Base-by-base conservation (phyloP, 352 stramenopile genomes). In the Phytophthora fragariaefolia region DNA sequence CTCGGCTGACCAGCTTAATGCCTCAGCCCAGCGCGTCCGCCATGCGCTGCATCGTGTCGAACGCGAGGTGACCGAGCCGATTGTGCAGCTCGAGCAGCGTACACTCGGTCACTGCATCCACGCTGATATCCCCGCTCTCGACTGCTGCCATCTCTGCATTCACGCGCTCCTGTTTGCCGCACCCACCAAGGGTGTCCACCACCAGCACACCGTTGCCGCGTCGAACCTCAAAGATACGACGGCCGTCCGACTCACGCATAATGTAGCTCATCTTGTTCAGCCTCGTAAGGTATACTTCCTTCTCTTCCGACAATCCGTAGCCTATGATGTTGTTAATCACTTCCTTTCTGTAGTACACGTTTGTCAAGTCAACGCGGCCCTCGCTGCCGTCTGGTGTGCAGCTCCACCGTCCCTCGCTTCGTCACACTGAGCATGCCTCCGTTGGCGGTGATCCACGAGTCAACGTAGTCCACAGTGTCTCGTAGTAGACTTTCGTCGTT, bases 61-160 rank as follows among this genome's bases (percentile, higher is more conserved):
- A 54, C 17, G 3, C n/a, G 9, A 65, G 22, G 17, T 65, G 58
- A 0, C 58, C 38, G 1, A 53, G 8, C 36, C n/a, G 32, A 10
- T 50, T 20, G n/a, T 58, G 58, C 20, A 65, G n/a, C 17, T 56
- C 17, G 10, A 65, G 13, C n/a, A 52, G 4, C 24, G 46, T 65
- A 17, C 32, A 51, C 43, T 48, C 47, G 4, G 13, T 36, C 15
- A 26, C 24, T 6, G 18, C 18, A 8, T 20, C 12, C 9, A 30
- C 34, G 23, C 34, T 23, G 20, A 12, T 9, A 12, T 0, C 8
- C 2, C 24, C 0, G 17, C 26, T 9, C 9, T 32, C 48, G 30
- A n/a, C n/a, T 30, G 18, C 18, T 23, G 20, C 15, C 26, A 48
- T 36, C 5, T 13, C 28, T 36, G 50, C 12, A 22, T 58, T 48